These are phyloP conservation scores for Bromus sterilis DNA, from an alignment of 176 grass and related monocot genomes.

Conservation along the genomic window DNA sequence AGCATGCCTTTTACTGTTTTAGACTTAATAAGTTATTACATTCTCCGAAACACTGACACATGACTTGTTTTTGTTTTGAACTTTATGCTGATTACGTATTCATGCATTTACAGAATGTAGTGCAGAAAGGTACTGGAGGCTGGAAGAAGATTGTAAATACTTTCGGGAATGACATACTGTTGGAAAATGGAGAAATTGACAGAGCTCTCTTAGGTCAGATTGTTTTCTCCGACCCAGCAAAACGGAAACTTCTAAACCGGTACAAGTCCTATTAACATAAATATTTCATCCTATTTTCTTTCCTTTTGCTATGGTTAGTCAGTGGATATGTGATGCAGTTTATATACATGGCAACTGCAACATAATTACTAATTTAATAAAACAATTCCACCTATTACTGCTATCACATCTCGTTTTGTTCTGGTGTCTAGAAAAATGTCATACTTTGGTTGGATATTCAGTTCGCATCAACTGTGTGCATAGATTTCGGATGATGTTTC, in stretches of 20 bases:
- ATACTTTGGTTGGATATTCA: not conserved
- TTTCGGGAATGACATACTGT: conserved; percentile 76
- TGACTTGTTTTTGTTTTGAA: not conserved
- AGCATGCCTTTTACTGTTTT: not conserved
- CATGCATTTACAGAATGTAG: conserved; percentile 57
- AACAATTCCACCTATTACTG: not conserved
- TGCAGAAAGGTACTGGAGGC: conserved; percentile 64
- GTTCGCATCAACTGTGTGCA: not conserved
- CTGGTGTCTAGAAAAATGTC: not conserved
- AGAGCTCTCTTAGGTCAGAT: conserved; percentile 74
- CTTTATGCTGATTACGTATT: not conserved
- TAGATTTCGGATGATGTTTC: not conserved
- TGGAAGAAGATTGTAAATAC: conserved; percentile 86
- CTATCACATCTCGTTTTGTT: not conserved
- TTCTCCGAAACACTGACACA: not conserved
- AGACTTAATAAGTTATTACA: not conserved
- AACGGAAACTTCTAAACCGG: conserved; percentile 63
- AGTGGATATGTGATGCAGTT: not conserved
- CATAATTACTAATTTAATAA: not conserved
- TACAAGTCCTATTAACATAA: conserved; percentile 15
- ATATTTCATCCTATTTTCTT: not conserved
- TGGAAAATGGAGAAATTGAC: conserved; percentile 84
- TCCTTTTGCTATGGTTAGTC: not conserved
- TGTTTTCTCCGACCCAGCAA: conserved; percentile 67
- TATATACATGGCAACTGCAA: not conserved